These are phyloP conservation scores for Hypoxylon crocopeplum DNA, from an alignment of 495 filamentous ascomycete species.

Conservation along the genomic window DNA sequence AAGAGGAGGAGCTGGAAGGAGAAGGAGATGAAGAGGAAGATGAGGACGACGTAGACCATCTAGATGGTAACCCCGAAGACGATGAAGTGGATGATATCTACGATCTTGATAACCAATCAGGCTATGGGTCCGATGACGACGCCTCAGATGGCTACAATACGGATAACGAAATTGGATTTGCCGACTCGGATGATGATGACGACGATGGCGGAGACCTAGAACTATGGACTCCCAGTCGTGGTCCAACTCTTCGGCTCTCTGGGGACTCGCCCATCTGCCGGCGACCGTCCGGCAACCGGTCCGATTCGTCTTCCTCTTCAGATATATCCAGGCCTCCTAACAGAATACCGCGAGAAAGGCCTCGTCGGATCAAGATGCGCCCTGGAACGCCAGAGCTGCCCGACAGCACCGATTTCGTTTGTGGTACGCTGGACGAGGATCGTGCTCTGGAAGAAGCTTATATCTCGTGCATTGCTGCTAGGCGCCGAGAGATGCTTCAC, in stretches of 20 bases:
- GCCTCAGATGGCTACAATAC: conserved; percentile 83
- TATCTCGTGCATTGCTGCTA: conserved; percentile 80
- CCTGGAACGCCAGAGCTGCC: conserved; percentile 83
- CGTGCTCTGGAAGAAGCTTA: conserved; percentile 92
- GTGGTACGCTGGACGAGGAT: conserved; percentile 95
- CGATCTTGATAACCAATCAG: conserved; percentile 56
- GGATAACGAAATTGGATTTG: conserved; percentile 95
- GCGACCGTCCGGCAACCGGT: conserved; percentile 48
- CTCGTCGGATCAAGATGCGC: conserved; percentile 63
- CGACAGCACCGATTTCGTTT: conserved; percentile 97
- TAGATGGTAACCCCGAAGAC: conserved; percentile 1
- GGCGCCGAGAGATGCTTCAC: conserved; percentile 78
- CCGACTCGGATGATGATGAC: conserved; percentile 84
- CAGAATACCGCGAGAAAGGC: conserved; percentile 37
- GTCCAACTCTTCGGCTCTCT: conserved; percentile 52
- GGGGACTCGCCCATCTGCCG: conserved; percentile 46
- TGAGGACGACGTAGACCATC: conserved; percentile 48
- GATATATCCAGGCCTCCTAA: conserved; percentile 27
- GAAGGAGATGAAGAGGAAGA: conserved; percentile 58
- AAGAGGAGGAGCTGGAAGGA: conserved; percentile 67
- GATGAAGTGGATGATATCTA: conserved; percentile 52
- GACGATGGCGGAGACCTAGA: conserved; percentile 79
- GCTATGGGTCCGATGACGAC: conserved; percentile 72
- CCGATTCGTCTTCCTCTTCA: conserved; percentile 48
- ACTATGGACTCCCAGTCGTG: conserved; percentile 76